These are phyloP conservation scores for Trichomonascaceae sp. DNA, from an alignment of 1,139 yeast species.

Conservation along the genomic window DNA sequence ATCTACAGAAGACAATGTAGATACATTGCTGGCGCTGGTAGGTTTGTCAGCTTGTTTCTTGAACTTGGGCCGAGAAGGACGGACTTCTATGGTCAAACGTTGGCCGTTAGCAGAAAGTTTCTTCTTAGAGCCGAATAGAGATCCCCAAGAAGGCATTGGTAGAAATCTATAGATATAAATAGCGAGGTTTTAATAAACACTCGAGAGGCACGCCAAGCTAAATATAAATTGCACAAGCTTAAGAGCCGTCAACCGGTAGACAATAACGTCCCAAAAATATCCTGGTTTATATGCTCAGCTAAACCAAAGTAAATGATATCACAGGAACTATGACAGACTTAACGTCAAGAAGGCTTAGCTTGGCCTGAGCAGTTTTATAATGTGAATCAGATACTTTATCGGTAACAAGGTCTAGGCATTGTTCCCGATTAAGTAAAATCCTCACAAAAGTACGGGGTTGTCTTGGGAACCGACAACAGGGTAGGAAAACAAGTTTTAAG, in stretches of 20 bases:
- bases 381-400: background rate
- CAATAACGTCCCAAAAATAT: background rate
- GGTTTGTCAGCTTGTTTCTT: background rate
- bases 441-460: background rate
- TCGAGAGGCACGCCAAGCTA: background rate
- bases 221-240: background rate
- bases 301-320: background rate
- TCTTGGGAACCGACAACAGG: background rate
- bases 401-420: background rate
- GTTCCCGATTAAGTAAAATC: background rate
- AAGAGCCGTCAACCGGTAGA: background rate
- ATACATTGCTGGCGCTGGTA: constrained; percentile 15
- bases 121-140: background rate
- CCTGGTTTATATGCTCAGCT: too few relatives aligned
- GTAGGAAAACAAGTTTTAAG: background rate
- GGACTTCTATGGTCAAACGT: constrained; percentile 2
- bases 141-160: constrained; percentile 9
- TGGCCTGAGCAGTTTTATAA: background rate
- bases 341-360: background rate
- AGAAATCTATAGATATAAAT: background rate
- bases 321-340: background rate
- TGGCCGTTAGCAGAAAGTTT: background rate
- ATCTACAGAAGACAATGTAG: constrained; percentile 23
- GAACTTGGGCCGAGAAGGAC: constrained; percentile 4
- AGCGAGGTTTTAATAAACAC: background rate